Base-by-base conservation (phyloP, 2,329 filamentous ascomycete genomes). In the Neoascochyta sp. region DNA sequence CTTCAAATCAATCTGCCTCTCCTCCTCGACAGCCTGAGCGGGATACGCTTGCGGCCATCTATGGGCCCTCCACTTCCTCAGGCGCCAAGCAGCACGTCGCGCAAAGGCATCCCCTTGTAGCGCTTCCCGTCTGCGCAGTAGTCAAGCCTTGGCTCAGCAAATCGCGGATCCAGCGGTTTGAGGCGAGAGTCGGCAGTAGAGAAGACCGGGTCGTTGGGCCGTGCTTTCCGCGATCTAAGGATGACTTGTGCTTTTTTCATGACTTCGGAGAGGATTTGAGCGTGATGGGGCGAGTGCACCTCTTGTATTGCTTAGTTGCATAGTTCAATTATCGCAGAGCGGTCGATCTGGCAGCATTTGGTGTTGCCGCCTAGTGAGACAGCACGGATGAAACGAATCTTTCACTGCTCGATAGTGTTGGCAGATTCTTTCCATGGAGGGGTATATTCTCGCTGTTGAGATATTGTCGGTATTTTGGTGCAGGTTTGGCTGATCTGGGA, bases 21-120 rank as follows among this genome's bases (percentile, higher is more conserved):
- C 40, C 4, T 14, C 18, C 31, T 28, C 17, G 3, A 46, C 30
- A 7, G 44, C 43, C 11, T 27, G 19, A 10, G 2, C 24, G 3
- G 43, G 42, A 19, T 27, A 41, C 3, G 16, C 21, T 2, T 22
- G 14, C 2, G 47, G 47, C 45, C 47, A 51, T 1, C 44, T 41
- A 3, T 46, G 41, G 4, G 27, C 25, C 25, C 43, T 39, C 45
- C 47, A 50, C 9, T 34, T 36, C n/a, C 26, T 27, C n/a, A 51
- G 16, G 5, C 45, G 18, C 15, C 13, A 29, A 1, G 36, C 33
- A 3, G 39, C 33, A 5, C 25, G 29, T n/a, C n/a, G n/a, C n/a
- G 9, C 11, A 12, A 16, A 5, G 18, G 29, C n/a, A 6, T 18
- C 7, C 7, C 11, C 16, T 37, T 29, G 12, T 37, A 25, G 2